A percentile compares a stretch with the other conserved stretches of the same genome.
These are phyloP conservation scores for Ophiostoma sp. DNA, from an alignment of 2,329 filamentous ascomycete species.

Conservation along the genomic window DNA sequence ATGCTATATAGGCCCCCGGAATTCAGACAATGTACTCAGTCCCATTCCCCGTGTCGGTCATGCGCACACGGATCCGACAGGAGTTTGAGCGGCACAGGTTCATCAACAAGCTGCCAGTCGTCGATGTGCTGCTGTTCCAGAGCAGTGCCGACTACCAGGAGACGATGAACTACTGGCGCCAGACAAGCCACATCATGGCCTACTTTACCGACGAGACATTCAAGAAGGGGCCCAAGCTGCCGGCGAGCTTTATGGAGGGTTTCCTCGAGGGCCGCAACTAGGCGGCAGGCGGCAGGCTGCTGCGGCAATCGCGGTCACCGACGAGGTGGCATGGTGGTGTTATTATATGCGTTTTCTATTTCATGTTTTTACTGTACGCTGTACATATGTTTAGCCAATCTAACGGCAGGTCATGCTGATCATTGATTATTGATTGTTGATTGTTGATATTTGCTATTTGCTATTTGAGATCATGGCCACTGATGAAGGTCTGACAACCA, in stretches of 20 bases:
- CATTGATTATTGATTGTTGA: too few relatives aligned
- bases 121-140: constrained; percentile 86
- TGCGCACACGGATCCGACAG: constrained; percentile 90
- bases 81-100: constrained; percentile 96
- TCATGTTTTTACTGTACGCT: background rate
- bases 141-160: constrained; percentile 96
- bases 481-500: background rate
- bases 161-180: constrained; percentile 99
- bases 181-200: constrained; percentile 89
- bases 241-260: constrained; percentile 84
- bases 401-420: background rate
- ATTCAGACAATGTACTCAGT: constrained; percentile 97
- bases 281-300: background rate
- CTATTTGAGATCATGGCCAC: background rate
- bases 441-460: too few relatives aligned
- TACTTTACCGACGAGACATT: constrained; percentile 86
- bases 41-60: constrained; percentile 76
- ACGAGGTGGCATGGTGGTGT: constrained; percentile 3
- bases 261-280: constrained; percentile 68
- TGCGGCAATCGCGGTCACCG: background rate
- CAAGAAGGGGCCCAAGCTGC: constrained; percentile 71
- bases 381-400: constrained; percentile 7
- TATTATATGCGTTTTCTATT: background rate
- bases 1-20: constrained; percentile 68
- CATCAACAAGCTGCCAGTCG: constrained; percentile 78